Conservation (phyloP, 768 basidiomycete genomes). For the Agrocybe chaxingu region DNA sequence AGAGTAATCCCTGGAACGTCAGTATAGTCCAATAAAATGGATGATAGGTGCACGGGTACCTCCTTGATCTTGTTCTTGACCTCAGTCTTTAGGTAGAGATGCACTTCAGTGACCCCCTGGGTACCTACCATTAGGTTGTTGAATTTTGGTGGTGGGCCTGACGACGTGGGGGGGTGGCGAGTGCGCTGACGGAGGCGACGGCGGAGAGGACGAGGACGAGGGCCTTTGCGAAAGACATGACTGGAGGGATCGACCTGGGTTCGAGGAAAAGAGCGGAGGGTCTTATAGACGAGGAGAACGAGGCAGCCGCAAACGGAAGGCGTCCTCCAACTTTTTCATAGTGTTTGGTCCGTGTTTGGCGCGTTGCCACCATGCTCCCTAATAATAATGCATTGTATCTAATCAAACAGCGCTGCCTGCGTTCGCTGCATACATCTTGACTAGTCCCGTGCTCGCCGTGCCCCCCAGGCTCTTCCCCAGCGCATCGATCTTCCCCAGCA, state of each 20-base stretch:
- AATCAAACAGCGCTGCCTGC: slow-evolving; percentile 21
- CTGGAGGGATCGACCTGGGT: slow-evolving; percentile 9
- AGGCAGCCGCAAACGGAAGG: slow-evolving; percentile 1
- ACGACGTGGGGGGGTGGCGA: slow-evolving; percentile 39
- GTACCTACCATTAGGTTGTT: too few species aligned
- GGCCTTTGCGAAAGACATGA: slow-evolving; percentile 40
- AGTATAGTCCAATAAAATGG: too few species aligned
- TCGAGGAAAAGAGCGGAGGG: slow-evolving; percentile 6
- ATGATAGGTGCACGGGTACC: too few species aligned
- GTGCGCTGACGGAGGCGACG: slow-evolving; percentile 32
- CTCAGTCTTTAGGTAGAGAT: too few species aligned
- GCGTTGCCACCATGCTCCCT: slow-evolving; percentile 4
- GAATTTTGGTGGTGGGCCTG: slow-evolving; percentile 40
- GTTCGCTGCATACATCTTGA: slow-evolving; percentile 80
- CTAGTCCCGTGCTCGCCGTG: slow-evolving; percentile 59
- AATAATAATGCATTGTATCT: slow-evolving; percentile 5
- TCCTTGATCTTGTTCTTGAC: too few species aligned
- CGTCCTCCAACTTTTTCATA: slow-evolving; percentile 8
- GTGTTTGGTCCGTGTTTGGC: slow-evolving; percentile 6
- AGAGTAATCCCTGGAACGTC: too few species aligned
- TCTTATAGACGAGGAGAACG: slow-evolving; percentile 11
- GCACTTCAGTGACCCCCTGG: too few species aligned
- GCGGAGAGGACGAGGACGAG: slow-evolving; percentile 43
- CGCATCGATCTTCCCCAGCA: slow-evolving; percentile 86
- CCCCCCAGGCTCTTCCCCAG: slow-evolving; percentile 76